Percentiles rank a stretch among this genome's conserved stretches.
phyloP scores from a whole-genome alignment of 768 basidiomycete genomes.

The Tubosaeta brunneosetosa region DNA sequence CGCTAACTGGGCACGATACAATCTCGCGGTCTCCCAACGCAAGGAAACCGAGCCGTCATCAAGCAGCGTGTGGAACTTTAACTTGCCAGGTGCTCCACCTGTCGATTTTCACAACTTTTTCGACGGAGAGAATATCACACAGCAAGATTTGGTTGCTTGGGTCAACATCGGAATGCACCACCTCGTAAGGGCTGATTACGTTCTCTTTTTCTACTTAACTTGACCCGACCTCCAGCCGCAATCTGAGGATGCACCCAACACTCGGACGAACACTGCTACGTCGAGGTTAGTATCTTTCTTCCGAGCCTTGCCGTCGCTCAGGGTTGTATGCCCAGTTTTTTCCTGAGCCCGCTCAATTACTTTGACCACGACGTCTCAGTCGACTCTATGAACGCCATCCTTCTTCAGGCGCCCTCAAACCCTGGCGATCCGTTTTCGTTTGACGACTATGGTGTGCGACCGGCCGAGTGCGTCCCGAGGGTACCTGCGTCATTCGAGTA shows the following conservation, averaged over 20 bases:
- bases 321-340: conserved; percentile 36
- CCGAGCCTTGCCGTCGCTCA: not conserved
- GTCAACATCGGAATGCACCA: conserved; percentile 67
- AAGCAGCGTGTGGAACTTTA: conserved; percentile 58
- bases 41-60: conserved; percentile 61
- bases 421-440: conserved; percentile 37
- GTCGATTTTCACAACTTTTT: conserved; percentile 63
- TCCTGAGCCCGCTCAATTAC: conserved; percentile 60
- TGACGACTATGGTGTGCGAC: conserved; percentile 52
- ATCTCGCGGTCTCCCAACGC: conserved; percentile 50
- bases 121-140: conserved; percentile 57
- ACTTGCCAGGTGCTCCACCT: conserved; percentile 51
- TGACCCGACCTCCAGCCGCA: conserved; percentile 38
- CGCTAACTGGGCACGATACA: conserved; percentile 64
- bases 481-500: conserved; percentile 38
- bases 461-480: conserved; percentile 37
- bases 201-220: not conserved
- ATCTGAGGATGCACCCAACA: conserved; percentile 62
- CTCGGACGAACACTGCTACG: conserved; percentile 51
- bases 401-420: conserved; percentile 37
- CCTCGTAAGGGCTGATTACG: conserved; percentile 32
- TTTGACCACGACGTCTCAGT: conserved; percentile 61
- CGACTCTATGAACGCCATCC: conserved; percentile 50
- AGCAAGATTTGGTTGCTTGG: conserved; percentile 65
- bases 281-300: conserved; percentile 40